Evolutionary conservation across 169 alveolate genomes (phyloP).

Genomic region (Besnoitia besnoiti): DNA sequence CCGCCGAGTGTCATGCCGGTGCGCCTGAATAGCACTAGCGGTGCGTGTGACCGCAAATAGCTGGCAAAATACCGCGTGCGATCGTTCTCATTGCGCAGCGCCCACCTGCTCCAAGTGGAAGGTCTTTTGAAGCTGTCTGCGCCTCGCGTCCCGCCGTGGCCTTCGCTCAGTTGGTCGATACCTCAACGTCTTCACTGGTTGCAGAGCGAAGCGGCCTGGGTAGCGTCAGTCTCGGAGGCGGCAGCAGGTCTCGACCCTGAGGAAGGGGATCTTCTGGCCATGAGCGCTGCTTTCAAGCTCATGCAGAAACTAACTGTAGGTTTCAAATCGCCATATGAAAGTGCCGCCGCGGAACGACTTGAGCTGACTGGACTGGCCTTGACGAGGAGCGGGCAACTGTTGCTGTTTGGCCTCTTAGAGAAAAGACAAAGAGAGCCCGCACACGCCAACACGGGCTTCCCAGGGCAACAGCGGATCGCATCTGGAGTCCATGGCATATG

Average conservation of each 20-base stretch:
- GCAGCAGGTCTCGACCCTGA: neutral
- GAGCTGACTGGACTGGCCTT: too few relatives aligned
- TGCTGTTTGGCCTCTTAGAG: too few relatives aligned
- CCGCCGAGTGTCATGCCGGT: too few relatives aligned
- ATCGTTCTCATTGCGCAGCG: neutral
- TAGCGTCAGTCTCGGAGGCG: neutral
- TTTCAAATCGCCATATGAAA: neutral
- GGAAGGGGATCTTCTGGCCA: conserved; percentile 14
- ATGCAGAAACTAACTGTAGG: conserved; percentile 8
- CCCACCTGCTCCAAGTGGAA: neutral
- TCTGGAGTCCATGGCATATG: neutral
- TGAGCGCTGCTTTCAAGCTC: conserved; percentile 15
- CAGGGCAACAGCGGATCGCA: too few relatives aligned
- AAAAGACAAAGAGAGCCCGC: too few relatives aligned
- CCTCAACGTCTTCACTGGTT: conserved; percentile 3
- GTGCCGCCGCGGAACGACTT: too few relatives aligned
- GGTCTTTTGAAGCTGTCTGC: neutral
- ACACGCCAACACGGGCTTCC: too few relatives aligned
- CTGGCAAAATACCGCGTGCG: too few relatives aligned
- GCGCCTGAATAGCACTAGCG: too few relatives aligned
- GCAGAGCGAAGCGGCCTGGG: conserved; percentile 3
- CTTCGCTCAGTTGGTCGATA: neutral
- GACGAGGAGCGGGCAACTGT: too few relatives aligned
- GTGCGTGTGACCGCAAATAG: too few relatives aligned
- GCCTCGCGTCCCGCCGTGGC: neutral